Evolutionary conservation across 2,329 filamentous ascomycete species (phyloP).

Genomic region (Talaromyces sp.): DNA sequence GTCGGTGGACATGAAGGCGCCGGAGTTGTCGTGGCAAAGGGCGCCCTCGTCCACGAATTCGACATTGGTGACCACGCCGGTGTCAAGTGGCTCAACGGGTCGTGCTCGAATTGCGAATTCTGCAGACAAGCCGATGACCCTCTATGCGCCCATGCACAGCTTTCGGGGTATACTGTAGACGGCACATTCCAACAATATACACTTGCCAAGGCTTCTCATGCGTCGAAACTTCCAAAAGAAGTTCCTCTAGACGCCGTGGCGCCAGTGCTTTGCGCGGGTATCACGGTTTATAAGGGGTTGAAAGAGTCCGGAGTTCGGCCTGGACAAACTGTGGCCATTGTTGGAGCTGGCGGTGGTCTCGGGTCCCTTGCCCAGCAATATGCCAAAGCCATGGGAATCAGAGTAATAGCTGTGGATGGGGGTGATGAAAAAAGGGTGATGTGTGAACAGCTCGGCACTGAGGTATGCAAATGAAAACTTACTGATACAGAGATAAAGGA

Average conservation of each 20-base stretch:
- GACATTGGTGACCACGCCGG: conserved; percentile 81
- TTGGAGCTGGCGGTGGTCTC: conserved; percentile 84
- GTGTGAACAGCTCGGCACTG: conserved; percentile 64
- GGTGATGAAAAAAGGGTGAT: conserved; percentile 75
- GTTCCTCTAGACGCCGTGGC: conserved; percentile 72
- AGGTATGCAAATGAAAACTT: conserved; percentile 28
- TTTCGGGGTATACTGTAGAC: conserved; percentile 90
- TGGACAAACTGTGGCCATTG: conserved; percentile 76
- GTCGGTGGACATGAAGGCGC: conserved; percentile 80
- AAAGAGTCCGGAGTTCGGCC: conserved; percentile 75
- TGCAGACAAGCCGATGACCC: conserved; percentile 79
- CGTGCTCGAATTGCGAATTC: conserved; percentile 78
- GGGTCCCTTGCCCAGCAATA: conserved; percentile 81
- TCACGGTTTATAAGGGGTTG: conserved; percentile 85
- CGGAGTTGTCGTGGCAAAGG: conserved; percentile 76
- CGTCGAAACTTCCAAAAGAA: conserved; percentile 75
- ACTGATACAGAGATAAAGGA: not conserved
- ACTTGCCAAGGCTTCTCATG: conserved; percentile 79
- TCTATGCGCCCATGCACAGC: conserved; percentile 68
- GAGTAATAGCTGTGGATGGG: conserved; percentile 74
- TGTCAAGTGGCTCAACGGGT: conserved; percentile 88
- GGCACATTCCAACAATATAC: conserved; percentile 91
- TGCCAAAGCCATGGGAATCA: conserved; percentile 82
- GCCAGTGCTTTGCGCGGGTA: conserved; percentile 77
- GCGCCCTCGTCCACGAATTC: conserved; percentile 72